Conservation (phyloP, 208 protist genomes). For the Trypanosoma grayi region DNA sequence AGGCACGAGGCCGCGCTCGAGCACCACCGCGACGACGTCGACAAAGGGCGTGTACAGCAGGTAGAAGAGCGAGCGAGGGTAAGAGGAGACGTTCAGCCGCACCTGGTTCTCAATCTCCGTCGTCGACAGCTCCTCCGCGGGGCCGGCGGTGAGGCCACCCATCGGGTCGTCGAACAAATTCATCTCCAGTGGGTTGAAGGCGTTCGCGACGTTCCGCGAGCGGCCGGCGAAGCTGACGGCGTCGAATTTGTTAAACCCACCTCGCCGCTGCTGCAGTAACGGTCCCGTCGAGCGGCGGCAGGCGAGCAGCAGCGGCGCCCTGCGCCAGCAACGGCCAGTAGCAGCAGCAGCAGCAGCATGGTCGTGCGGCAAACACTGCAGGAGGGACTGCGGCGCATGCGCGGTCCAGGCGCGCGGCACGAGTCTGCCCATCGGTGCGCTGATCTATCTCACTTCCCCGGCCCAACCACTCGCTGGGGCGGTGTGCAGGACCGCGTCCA, state of each 20-base stretch:
- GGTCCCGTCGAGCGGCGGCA: not conserved
- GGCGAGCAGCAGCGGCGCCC: not conserved
- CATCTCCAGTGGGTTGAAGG: slow-evolving; percentile 39
- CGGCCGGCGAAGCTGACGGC: slow-evolving; percentile 13
- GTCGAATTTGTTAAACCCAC: slow-evolving; percentile 30
- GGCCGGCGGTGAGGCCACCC: slow-evolving; percentile 61
- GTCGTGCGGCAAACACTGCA: not conserved
- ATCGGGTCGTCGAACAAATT: slow-evolving; percentile 87
- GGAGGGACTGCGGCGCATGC: not conserved
- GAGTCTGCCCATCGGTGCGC: no score
- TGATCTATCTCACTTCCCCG: no score
- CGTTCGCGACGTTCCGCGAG: slow-evolving; percentile 15
- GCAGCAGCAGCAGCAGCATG: not conserved
- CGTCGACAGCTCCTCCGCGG: slow-evolving; percentile 69
- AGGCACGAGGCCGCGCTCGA: slow-evolving; percentile 46
- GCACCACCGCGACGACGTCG: slow-evolving; percentile 53
- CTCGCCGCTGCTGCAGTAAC: slow-evolving; percentile 3
- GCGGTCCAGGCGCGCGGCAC: no score
- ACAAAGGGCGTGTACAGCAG: slow-evolving; percentile 79
- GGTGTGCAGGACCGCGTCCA: no score
- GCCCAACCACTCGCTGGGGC: no score
- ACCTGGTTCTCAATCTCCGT: slow-evolving; percentile 70
- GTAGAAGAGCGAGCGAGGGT: slow-evolving; percentile 50
- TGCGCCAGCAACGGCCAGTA: not conserved
- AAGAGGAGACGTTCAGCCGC: slow-evolving; percentile 47